Conservation (phyloP, 2,329 filamentous ascomycete species). For the Polychaeton citri region DNA sequence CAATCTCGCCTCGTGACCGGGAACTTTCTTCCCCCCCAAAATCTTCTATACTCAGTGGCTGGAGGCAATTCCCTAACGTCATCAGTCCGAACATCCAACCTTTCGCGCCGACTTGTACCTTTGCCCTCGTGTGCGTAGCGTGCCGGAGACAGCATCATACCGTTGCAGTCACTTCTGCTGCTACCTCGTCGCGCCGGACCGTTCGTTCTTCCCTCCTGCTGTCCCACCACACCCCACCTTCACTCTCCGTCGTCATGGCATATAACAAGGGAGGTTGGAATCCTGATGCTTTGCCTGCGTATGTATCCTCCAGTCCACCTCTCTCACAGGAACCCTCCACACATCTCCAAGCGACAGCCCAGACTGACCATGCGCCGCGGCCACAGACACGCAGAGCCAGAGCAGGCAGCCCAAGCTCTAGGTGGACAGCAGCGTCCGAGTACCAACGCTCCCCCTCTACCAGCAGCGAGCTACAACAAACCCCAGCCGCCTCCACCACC, state of each 20-base stretch:
- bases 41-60: no score
- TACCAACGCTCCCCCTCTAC: constrained; percentile 9
- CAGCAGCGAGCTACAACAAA: constrained; percentile 29
- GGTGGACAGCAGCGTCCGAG: constrained; percentile 2
- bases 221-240: background rate
- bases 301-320: constrained; percentile 25
- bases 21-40: no score
- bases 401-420: constrained; percentile 36
- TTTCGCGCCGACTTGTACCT: no score
- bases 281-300: constrained; percentile 88
- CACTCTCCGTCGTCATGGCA: constrained; percentile 48
- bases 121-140: no score
- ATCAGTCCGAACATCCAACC: no score
- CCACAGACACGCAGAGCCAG: constrained; percentile 59
- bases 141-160: no score
- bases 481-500: constrained; percentile 24
- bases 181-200: no score
- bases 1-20: no score
- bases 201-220: no score
- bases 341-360: constrained; percentile 2
- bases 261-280: constrained; percentile 88
- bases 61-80: no score
- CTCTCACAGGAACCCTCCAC: background rate
- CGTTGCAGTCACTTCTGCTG: no score
- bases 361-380: constrained; percentile 9